Percentiles rank a stretch among this genome's conserved stretches.
Conservation (phyloP, 805 yeast genomes). For the Komagataella ulmi region DNA sequence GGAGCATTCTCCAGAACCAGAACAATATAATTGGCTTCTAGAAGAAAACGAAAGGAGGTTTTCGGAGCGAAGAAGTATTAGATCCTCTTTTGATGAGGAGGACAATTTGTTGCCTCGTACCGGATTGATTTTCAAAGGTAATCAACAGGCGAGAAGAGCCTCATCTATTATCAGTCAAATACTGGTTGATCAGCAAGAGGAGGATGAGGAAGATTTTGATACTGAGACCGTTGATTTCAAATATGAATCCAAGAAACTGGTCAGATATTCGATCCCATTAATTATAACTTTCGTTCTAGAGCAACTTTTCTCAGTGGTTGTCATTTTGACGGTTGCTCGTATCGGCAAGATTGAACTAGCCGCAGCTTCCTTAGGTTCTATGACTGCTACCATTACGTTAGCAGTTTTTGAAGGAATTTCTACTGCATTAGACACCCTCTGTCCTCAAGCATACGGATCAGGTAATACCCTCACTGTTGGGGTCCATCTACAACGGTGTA, state of each 20-base stretch:
- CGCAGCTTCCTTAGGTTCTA: slow-evolving; percentile 62
- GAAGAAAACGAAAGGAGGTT: slow-evolving; percentile 22
- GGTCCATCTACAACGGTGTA: slow-evolving; percentile 52
- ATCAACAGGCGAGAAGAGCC: slow-evolving; percentile 3
- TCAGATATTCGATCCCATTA: slow-evolving; percentile 38
- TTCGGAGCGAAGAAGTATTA: slow-evolving; percentile 10
- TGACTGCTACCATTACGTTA: slow-evolving; percentile 67
- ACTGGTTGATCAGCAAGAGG: slow-evolving; percentile 5
- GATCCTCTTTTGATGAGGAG: slow-evolving; percentile 7
- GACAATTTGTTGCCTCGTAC: slow-evolving; percentile 12
- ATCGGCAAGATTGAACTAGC: slow-evolving; percentile 63
- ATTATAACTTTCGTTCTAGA: slow-evolving; percentile 56
- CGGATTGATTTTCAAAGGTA: slow-evolving; percentile 12
- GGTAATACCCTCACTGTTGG: slow-evolving; percentile 54
- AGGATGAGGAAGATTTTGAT: slow-evolving; percentile 18
- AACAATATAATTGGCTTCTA: slow-evolving; percentile 20
- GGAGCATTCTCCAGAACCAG: slow-evolving; percentile 18
- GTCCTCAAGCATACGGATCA: slow-evolving; percentile 72
- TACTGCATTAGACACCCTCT: slow-evolving; percentile 63
- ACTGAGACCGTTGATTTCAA: slow-evolving; percentile 11
- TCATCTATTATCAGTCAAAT: neutral
- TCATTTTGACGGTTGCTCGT: slow-evolving; percentile 68
- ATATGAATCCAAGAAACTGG: slow-evolving; percentile 19
- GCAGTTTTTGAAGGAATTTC: slow-evolving; percentile 69
- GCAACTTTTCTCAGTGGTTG: slow-evolving; percentile 61